phyloP scores from a whole-genome alignment of 306 rosid genomes.

The Fagus crenata region DNA sequence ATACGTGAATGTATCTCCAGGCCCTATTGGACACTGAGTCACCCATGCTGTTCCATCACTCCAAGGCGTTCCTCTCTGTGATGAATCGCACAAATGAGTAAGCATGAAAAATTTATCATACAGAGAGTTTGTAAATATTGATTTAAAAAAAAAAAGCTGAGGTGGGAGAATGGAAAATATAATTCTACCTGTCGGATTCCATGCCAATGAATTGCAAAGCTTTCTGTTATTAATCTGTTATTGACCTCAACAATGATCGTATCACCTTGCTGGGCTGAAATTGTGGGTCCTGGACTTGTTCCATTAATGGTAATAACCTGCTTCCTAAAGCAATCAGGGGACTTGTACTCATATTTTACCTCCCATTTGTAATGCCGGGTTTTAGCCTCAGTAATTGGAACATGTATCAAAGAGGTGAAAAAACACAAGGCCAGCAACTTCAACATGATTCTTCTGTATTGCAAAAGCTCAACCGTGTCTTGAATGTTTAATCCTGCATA shows the following conservation, averaged over 20 bases:
- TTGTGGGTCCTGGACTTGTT: conserved; percentile 75
- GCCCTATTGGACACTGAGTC: conserved; percentile 75
- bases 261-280: conserved; percentile 71
- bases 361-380: conserved; percentile 65
- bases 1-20: conserved; percentile 78
- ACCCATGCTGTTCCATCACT: conserved; percentile 91
- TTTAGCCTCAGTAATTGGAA: conserved; percentile 44
- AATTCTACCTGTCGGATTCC: conserved; percentile 75
- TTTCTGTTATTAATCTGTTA: conserved; percentile 62
- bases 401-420: conserved; percentile 22
- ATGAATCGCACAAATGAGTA: background rate
- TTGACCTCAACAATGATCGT: conserved; percentile 67
- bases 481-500: too few relatives aligned
- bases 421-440: conserved; percentile 37
- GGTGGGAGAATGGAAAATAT: background rate
- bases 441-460: conserved; percentile 2
- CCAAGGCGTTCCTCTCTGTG: conserved; percentile 88
- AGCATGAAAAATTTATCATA: background rate
- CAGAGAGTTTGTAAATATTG: background rate
- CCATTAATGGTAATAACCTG: conserved; percentile 76
- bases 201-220: conserved; percentile 89
- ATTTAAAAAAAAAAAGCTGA: background rate
- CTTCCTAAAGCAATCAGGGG: conserved; percentile 81
- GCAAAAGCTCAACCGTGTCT: background rate
- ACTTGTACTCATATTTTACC: conserved; percentile 62